Conservation (phyloP, 2,329 filamentous ascomycete genomes). For the Penicillium crustosum region DNA sequence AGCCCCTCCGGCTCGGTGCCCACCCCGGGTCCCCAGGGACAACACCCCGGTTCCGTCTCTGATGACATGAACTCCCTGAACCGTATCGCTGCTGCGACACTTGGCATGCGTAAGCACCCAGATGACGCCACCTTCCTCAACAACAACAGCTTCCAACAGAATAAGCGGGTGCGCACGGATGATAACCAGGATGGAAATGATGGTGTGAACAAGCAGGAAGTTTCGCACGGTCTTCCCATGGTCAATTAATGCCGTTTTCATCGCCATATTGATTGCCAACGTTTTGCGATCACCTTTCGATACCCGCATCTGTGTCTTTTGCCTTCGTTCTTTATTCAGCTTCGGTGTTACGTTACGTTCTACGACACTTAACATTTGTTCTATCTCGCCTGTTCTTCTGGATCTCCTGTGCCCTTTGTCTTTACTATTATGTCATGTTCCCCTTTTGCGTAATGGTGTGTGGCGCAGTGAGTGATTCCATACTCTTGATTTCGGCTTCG, state of each 20-base stretch:
- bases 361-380: background rate
- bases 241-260: background rate
- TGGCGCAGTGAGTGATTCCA: slow-evolving; percentile 18
- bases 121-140: slow-evolving; percentile 39
- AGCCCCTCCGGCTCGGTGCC: slow-evolving; percentile 22
- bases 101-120: slow-evolving; percentile 46
- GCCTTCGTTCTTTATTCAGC: background rate
- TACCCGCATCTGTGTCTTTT: slow-evolving; percentile 8
- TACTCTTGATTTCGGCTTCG: slow-evolving; percentile 3
- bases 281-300: slow-evolving; percentile 11
- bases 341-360: slow-evolving; percentile 2
- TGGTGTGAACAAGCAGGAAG: slow-evolving; percentile 29
- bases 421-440: background rate
- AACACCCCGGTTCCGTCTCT: slow-evolving; percentile 29
- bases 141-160: slow-evolving; percentile 33
- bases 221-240: slow-evolving; percentile 30
- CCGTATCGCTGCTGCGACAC: slow-evolving; percentile 44
- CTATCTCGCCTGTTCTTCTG: slow-evolving; percentile 5
- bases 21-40: slow-evolving; percentile 26
- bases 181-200: slow-evolving; percentile 30
- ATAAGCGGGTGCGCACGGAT: slow-evolving; percentile 34
- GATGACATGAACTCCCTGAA: slow-evolving; percentile 46
- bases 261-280: slow-evolving; percentile 4
- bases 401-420: background rate
- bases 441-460: slow-evolving; percentile 17